phyloP scores from a whole-genome alignment of 331 rosid genomes.

The Arachis monticola region DNA sequence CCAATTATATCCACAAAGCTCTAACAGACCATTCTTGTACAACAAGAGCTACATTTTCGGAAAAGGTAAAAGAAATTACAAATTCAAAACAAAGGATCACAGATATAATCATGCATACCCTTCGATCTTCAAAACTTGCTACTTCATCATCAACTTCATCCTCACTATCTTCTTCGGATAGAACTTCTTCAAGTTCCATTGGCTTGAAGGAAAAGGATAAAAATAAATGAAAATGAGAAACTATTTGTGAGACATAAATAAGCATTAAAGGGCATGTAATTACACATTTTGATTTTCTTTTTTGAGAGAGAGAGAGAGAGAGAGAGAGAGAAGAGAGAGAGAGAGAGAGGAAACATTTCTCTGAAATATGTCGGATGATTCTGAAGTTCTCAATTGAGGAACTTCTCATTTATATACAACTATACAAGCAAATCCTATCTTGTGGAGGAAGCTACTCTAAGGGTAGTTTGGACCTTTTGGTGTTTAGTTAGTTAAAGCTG shows the following conservation, averaged over 20 bases:
- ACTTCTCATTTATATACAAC: too few relatives aligned
- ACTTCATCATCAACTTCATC: constrained; percentile 78
- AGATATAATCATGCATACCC: constrained; percentile 52
- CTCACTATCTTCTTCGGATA: constrained; percentile 72
- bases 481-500: too few relatives aligned
- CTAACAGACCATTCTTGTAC: constrained; percentile 13
- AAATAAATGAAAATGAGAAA: constrained; percentile 29
- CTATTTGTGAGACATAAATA: constrained; percentile 15
- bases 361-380: background rate
- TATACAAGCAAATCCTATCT: too few relatives aligned
- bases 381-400: background rate
- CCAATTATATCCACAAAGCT: constrained; percentile 19
- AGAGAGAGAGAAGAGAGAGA: too few relatives aligned
- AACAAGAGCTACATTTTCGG: constrained; percentile 12
- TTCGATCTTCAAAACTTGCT: constrained; percentile 65
- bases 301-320: background rate
- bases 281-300: constrained; percentile 11
- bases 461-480: too few relatives aligned
- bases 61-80: constrained; percentile 10
- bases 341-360: too few relatives aligned
- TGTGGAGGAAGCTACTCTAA: too few relatives aligned
- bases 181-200: constrained; percentile 70
- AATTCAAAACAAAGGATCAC: constrained; percentile 19
- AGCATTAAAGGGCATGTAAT: constrained; percentile 23
- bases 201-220: constrained; percentile 55